Base-by-base conservation (phyloP, 805 yeast species). In the Wickerhamiella parazyma region DNA sequence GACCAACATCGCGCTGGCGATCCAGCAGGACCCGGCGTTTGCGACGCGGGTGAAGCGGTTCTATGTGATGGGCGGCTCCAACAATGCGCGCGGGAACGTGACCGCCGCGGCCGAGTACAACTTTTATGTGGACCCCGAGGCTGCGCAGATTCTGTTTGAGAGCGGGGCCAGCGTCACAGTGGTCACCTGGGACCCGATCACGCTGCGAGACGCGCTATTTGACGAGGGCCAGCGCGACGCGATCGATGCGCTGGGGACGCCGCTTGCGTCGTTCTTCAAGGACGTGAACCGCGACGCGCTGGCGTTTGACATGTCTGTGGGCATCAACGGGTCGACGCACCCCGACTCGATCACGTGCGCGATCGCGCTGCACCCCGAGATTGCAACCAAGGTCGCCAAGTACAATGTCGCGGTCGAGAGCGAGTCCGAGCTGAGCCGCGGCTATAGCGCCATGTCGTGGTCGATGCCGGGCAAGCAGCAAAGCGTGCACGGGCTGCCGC, bases 301-400 rank as follows among this genome's bases (percentile, higher is more conserved):
- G 16, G 43, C 43, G 18, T 40, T 40, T 19, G 43, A 40, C 20
- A 20, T 31, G 14, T 33, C 38, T 7, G 43, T 40, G 18, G 43
- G 43, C 10, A 33, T 40, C 12, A 19, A 19, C n/a, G 43, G 43
- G 3, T 21, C 33, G 16, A 40, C 43, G 11, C 43, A 40, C 33
- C 43, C 43, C 5, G 43, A 40, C 22, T 40, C 43, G 7, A 40
- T 40, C 18, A 40, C 43, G 9, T 40, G 43, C n/a, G 43, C 43
- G 6, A 40, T 40, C 17, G 43, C 43, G 12, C 26, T 40, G 14
- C 43, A 40, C 33, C 43, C 43, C 12, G 43, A 40, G 25, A 16
- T 40, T 7, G 43, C 43, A 9, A 16, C 24, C 33, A 25, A 33
- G 20, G 18, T 11, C 6, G 31, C 17, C 26, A 9, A 11, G 11